Base-by-base conservation (phyloP, 2,329 filamentous ascomycete species). In the Monosporascus sp. region DNA sequence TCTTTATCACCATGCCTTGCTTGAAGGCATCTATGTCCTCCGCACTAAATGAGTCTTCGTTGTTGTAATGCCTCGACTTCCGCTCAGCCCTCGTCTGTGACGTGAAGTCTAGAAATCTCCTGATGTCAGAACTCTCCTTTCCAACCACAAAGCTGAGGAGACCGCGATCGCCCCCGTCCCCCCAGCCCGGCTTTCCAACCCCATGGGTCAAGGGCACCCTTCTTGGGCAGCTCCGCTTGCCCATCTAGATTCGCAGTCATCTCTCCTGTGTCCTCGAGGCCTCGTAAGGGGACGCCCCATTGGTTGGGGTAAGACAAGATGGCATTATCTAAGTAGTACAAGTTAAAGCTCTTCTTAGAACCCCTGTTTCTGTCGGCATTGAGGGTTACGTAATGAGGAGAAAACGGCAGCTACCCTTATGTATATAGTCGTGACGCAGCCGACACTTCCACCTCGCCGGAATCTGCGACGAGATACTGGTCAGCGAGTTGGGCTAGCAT, bases 31-130 rank as follows among this genome's bases (percentile, higher is more conserved):
- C 59, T 1, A 74, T 57, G 17, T 65, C 62, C 17, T 64, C 57
- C 60, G 62, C 66, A 2, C 48, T 35, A 3, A 77, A 44, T 3
- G 71, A 70, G 47, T 76, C 73, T 55, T 70, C 73, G 1, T 63
- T 58, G 5, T 61, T 35, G 40, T 69, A 75, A 17, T 52, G 56
- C 3, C 53, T 45, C 18, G 37, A 48, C 60, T 71, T 74, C 38
- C 73, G 66, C 48, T 72, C 60, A 1, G 62, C 60, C 20, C 58
- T 56, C n/a, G 59, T 55, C 65, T 63, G 69, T 1, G 68, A 65
- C 9, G 71, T 69, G 48, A 73, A 64, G 52, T 75, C 74, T 3
- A 68, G 0, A 31, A 18, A 51, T 76, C 73, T 0, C 74, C 73
- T 4, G 18, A 75, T 70, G 17, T 35, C 35, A 2, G 48, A 18